A percentile compares a stretch with the other conserved stretches of the same genome.
phyloP scores from a whole-genome alignment of 768 basidiomycete genomes.

The Boletus tomentosulus region DNA sequence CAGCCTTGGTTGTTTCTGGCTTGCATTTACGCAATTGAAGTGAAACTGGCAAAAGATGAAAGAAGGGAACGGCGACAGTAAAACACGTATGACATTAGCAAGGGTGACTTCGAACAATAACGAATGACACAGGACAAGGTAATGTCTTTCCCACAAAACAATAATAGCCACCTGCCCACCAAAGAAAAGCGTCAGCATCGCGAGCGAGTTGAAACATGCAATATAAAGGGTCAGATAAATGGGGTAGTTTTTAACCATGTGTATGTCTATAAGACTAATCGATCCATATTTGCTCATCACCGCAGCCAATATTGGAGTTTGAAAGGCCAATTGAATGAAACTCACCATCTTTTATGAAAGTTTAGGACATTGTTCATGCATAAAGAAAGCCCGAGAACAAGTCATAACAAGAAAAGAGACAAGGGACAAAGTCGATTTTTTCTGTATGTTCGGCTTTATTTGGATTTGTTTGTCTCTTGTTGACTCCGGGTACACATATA shows the following conservation, averaged over 20 bases:
- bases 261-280: slow-evolving; percentile 94
- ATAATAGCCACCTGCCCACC: slow-evolving; percentile 1
- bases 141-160: background rate
- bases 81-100: slow-evolving; percentile 3
- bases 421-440: background rate
- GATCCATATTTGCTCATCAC: slow-evolving; percentile 59
- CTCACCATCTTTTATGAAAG: slow-evolving; percentile 5
- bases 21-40: too few species aligned
- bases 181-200: slow-evolving; percentile 6
- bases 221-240: slow-evolving; percentile 18
- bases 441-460: background rate
- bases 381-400: background rate
- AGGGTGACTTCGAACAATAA: background rate
- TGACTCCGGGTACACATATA: too few species aligned
- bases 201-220: background rate
- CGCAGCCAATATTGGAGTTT: background rate
- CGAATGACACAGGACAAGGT: background rate
- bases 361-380: background rate
- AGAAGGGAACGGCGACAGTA: slow-evolving; percentile 1
- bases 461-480: background rate
- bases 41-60: background rate
- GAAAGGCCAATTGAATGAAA: background rate
- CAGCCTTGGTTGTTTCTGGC: background rate
- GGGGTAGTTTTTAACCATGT: slow-evolving; percentile 58
- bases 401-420: background rate